A percentile compares a stretch with the other conserved stretches of the same genome.
Conservation (phyloP, 352 stramenopile species). For the Phytophthora lateralis region DNA sequence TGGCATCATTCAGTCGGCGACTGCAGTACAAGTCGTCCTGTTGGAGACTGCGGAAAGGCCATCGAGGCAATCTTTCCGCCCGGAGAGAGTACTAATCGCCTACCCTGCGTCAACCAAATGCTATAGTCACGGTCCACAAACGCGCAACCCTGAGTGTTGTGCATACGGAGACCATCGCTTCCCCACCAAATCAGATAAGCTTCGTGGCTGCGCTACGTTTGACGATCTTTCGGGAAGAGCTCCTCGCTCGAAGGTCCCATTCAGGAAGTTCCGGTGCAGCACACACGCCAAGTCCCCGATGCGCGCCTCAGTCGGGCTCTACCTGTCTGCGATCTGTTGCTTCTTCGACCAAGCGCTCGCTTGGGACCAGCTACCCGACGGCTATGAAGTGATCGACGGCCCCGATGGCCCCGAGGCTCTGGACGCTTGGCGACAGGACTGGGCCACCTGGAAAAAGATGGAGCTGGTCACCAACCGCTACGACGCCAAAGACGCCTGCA, state of each 20-base stretch:
- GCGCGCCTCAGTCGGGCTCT: conserved; percentile 10
- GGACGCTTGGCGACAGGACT: conserved; percentile 59
- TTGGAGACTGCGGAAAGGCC: no score
- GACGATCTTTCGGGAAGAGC: conserved; percentile 22
- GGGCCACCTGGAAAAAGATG: conserved; percentile 71
- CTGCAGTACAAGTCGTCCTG: no score
- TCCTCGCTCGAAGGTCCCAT: conserved; percentile 17
- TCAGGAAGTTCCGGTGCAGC: conserved; percentile 15
- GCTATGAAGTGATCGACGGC: conserved; percentile 83
- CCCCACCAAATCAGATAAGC: conserved; percentile 23
- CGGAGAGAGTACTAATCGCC: neutral
- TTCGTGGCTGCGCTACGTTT: conserved; percentile 15
- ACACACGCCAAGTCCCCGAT: conserved; percentile 20
- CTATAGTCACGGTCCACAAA: conserved; percentile 2
- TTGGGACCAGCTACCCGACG: conserved; percentile 80
- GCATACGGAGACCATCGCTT: neutral
- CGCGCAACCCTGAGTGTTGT: neutral
- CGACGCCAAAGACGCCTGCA: conserved; percentile 53
- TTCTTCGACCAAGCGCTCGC: conserved; percentile 18
- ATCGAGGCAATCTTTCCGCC: no score
- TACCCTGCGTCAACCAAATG: neutral
- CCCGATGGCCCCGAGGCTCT: conserved; percentile 40
- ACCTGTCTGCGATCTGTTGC: conserved; percentile 13
- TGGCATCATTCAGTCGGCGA: no score
- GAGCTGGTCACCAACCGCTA: conserved; percentile 75